Evolutionary conservation across 2,329 filamentous ascomycete genomes (phyloP), one percentile per base, ranked within the genome.

Genomic region (Pseudogymnoascus sp.): DNA sequence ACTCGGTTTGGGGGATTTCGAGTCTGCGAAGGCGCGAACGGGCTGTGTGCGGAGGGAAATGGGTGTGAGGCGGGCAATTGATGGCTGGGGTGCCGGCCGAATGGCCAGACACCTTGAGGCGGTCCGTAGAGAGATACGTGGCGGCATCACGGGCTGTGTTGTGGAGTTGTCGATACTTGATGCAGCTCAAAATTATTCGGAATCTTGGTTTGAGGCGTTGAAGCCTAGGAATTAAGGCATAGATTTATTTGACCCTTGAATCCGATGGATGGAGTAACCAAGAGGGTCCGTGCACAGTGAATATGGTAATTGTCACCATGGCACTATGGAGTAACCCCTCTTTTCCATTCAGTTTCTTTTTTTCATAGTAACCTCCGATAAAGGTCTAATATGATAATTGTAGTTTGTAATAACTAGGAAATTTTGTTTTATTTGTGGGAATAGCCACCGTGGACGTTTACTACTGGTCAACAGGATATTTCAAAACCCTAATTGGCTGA

Each of bases 121-220:
- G 66, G 72, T 69, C 66, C 79, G 76, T 39, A 84, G 65, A 64
- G 78, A 79, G 66, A 82, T 72, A 72, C 81, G 76, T 62, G 82
- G 78, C 67, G 82, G 77, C 83, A 86, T 86, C 61, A 63, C 72
- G 50, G 58, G 54, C 18, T 60, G 9, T 57, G 16, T 58, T 32
- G 30, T 61, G 57, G 30, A 38, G 16, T 38, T 39, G 32, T 28
- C 32, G 59, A 25, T 60, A 41, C 41, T 60, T 41, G 16, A 14
- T 34, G 28, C 7, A 61, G 59, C 47, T 58, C 39, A 58, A 58
- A 58, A 58, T 58, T 58, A 39, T 58, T 58, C 57, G 57, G 47
- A 34, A 57, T 37, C 35, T 54, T 60, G 37, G 22, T 47, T 54
- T 22, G 22, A 32, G n/a, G 12, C 35, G 3, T 43, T 30, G 5